These are phyloP conservation scores for Basipetospora chlamydospora DNA, from an alignment of 2,329 filamentous ascomycete species.

Conservation along the genomic window DNA sequence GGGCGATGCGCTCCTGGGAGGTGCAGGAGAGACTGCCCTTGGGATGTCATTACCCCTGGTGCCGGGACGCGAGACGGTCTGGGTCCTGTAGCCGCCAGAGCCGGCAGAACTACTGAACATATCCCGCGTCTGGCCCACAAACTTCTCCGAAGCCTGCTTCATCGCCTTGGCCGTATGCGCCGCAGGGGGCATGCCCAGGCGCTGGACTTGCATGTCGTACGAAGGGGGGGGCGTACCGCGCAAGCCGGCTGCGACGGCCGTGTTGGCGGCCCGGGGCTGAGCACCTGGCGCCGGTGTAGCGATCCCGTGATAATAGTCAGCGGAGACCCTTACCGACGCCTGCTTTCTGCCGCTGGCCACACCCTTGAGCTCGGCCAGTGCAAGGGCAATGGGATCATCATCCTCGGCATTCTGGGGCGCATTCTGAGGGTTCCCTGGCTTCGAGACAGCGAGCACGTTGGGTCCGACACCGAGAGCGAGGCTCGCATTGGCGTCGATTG, in stretches of 20 bases:
- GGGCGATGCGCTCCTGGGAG: constrained; percentile 49
- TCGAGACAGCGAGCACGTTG: constrained; percentile 84
- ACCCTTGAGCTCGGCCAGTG: constrained; percentile 82
- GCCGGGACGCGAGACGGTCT: constrained; percentile 36
- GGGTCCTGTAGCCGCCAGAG: constrained; percentile 19
- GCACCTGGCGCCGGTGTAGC: constrained; percentile 57
- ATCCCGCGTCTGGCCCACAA: constrained; percentile 65
- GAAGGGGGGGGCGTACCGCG: constrained; percentile 74
- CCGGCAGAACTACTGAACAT: constrained; percentile 44
- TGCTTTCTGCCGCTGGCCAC: constrained; percentile 65
- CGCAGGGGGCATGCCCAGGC: constrained; percentile 76
- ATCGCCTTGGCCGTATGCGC: constrained; percentile 89
- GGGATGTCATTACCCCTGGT: constrained; percentile 46
- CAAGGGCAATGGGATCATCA: constrained; percentile 77
- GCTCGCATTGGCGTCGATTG: constrained; percentile 81
- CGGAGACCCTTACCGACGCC: constrained; percentile 71
- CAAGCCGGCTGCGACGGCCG: constrained; percentile 35
- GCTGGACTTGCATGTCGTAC: constrained; percentile 64
- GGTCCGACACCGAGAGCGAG: constrained; percentile 89
- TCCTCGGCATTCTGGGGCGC: constrained; percentile 38
- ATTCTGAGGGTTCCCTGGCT: constrained; percentile 6
- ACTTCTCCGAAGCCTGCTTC: constrained; percentile 88
- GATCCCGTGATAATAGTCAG: constrained; percentile 89
- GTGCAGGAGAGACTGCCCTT: constrained; percentile 51
- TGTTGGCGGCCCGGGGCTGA: constrained; percentile 20